Conservation (phyloP, 768 basidiomycete genomes). For the Boletus insuetus region DNA sequence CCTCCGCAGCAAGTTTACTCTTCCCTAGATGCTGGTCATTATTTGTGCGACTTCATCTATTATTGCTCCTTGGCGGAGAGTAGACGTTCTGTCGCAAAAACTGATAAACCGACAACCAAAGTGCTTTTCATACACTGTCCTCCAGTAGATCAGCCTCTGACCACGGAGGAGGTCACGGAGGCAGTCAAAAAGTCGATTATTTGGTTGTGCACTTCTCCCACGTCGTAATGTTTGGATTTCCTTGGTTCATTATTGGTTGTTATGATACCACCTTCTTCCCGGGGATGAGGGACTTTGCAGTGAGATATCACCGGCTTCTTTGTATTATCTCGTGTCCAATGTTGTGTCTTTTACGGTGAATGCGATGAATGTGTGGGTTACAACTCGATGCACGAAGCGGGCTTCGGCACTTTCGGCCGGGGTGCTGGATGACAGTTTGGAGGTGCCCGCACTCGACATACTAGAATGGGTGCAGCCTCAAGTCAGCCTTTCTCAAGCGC, state of each 20-base stretch:
- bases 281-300: constrained; percentile 25
- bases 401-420: constrained; percentile 18
- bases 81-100: constrained; percentile 39
- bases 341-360: not conserved
- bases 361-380: not conserved
- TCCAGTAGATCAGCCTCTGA: constrained; percentile 61
- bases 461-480: not conserved
- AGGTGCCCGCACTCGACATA: not conserved
- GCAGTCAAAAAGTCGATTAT: constrained; percentile 59
- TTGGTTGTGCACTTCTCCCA: constrained; percentile 46
- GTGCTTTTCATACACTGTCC: constrained; percentile 74
- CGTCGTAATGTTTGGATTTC: constrained; percentile 11
- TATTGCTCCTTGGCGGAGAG: constrained; percentile 74
- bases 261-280: constrained; percentile 17
- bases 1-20: constrained; percentile 57
- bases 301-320: constrained; percentile 2
- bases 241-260: not conserved
- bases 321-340: constrained; percentile 2
- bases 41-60: constrained; percentile 73
- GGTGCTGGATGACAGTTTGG: not conserved
- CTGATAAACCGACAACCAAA: constrained; percentile 32
- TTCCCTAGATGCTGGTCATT: constrained; percentile 76
- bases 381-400: no score
- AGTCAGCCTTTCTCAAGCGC: constrained; percentile 11
- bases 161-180: constrained; percentile 65